phyloP scores from a whole-genome alignment of 768 basidiomycete species.

The Lentinus tigrinus region DNA sequence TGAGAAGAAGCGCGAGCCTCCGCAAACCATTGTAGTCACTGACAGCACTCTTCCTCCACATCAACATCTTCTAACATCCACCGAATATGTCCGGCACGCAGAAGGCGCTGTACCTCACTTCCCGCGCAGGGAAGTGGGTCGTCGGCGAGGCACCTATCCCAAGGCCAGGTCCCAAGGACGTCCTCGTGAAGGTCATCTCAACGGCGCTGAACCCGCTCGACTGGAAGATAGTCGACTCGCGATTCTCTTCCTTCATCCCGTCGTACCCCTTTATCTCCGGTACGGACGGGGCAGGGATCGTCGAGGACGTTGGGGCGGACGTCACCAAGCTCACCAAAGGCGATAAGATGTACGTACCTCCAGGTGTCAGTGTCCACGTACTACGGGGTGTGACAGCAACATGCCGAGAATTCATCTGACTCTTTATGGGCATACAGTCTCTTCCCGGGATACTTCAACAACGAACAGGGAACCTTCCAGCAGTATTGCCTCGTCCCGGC shows the following conservation, averaged over 20 bases:
- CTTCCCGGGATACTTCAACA: constrained; percentile 1
- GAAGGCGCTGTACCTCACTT: constrained; percentile 16
- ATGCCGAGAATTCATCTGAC: too few relatives aligned
- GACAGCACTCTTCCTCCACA: too few relatives aligned
- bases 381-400: too few relatives aligned
- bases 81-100: background rate
- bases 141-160: background rate
- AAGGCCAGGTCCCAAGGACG: constrained; percentile 19
- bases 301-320: constrained; percentile 36
- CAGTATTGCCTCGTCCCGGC: constrained; percentile 27
- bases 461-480: constrained; percentile 20
- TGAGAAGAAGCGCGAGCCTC: too few relatives aligned
- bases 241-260: constrained; percentile 29
- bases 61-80: too few relatives aligned
- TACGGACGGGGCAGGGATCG: constrained; percentile 37
- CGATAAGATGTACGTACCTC: constrained; percentile 33
- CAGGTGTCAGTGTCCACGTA: too few relatives aligned
- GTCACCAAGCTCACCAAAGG: constrained; percentile 38
- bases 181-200: constrained; percentile 29
- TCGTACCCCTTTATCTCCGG: constrained; percentile 39
- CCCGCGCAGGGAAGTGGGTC: background rate
- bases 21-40: too few relatives aligned
- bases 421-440: constrained; percentile 3
- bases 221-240: constrained; percentile 31
- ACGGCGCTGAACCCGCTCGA: constrained; percentile 34